Evolutionary conservation across 129 eudicot species (phyloP), one percentile per base, ranked within the genome.

Genomic region (Tanacetum coccineum): DNA sequence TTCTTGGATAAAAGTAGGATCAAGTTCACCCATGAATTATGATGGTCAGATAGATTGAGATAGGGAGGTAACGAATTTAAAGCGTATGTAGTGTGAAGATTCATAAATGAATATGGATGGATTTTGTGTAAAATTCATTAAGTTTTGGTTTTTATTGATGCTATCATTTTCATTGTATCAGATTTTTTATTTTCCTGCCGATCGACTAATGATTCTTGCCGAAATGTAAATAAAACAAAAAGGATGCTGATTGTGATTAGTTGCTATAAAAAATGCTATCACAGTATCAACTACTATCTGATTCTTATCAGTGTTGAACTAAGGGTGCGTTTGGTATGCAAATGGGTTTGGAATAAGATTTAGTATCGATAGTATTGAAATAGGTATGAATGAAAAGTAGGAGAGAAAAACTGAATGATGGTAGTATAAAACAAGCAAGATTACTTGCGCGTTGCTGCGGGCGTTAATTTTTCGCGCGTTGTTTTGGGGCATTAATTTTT

Each of bases 1-100:
- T 59, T 76, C 87, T 74, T 88, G 91, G 72, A 85, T 78, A 83
- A 84, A 88, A 2, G 78, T 75, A 58, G 81, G 74, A 74, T 84
- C 92, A 13, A 87, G 22, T 73, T 84, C 83, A 48, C 78, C 81
- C 95, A 80, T 86, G 71, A 66, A 58, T 42, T 61, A 47, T 59
- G 58, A 18, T 12, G 25, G 25, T 22, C 25, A 22, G 63, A 13
- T 19, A 26, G 66, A 61, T 39, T 61, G 25, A 61, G 13, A 25
- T 66, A 13, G 22, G 12, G 7, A n/a, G n/a, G n/a, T n/a, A n/a
- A 46, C 25, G 62, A 12, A 57, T 22, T 3, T 57, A 30, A 26
- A 12, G 13, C 0, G 19, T n/a, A 14, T 3, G 63, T 58, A 42
- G 63, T 58, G 63, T 59, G 64, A 4, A 25, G 40, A 58, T 58